Evolutionary conservation across 73 alveolate genomes (phyloP).

Genomic region (Tetrahymena elliotti): DNA sequence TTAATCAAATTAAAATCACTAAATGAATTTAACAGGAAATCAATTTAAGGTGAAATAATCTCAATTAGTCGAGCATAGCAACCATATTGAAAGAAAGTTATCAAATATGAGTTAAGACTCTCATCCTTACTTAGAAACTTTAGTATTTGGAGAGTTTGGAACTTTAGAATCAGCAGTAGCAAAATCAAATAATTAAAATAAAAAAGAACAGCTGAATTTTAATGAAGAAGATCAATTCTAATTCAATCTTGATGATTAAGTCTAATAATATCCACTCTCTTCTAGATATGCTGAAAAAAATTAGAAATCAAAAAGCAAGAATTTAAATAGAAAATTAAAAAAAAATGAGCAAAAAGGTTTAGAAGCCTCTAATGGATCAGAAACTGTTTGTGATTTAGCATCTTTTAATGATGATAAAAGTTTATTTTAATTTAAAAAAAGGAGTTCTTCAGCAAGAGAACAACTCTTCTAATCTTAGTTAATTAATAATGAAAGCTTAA

Average conservation of each 20-base stretch:
- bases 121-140: neutral
- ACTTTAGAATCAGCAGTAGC: neutral
- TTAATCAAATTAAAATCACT: neutral
- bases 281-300: neutral
- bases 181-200: neutral
- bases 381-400: neutral
- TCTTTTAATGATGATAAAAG: neutral
- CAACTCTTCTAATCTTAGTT: neutral
- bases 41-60: neutral
- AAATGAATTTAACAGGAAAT: neutral
- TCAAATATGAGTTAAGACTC: neutral
- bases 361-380: neutral
- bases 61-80: neutral
- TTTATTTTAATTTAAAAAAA: neutral
- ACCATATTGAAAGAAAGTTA: neutral
- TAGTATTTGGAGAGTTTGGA: neutral
- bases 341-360: neutral
- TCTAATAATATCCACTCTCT: neutral
- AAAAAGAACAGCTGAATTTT: neutral
- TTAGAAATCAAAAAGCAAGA: neutral
- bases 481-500: neutral
- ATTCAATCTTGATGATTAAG: neutral
- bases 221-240: neutral
- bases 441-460: neutral
- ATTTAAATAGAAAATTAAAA: neutral